phyloP scores from a whole-genome alignment of 345 rosid genomes.

The Eucalyptus marginata region DNA sequence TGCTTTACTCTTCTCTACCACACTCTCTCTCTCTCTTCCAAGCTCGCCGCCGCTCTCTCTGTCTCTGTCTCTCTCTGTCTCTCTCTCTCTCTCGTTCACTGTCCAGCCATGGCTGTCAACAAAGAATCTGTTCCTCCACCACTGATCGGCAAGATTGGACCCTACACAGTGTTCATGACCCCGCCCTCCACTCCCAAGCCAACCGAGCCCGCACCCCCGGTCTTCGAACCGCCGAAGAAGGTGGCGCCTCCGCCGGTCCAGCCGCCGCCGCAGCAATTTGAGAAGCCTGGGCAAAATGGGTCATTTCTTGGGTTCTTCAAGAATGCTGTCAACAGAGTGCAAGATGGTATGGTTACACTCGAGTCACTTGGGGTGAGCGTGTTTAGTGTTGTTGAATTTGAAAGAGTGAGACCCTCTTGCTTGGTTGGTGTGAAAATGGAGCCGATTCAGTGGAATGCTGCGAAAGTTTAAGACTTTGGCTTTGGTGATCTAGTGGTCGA shows the following conservation, averaged over 20 bases:
- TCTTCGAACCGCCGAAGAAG: background rate
- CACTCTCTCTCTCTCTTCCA: background rate
- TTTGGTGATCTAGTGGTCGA: background rate
- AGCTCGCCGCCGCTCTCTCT: background rate
- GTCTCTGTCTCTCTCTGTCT: background rate
- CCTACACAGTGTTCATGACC: slow-evolving; percentile 95
- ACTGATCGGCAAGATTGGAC: slow-evolving; percentile 91
- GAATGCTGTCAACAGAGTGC: slow-evolving; percentile 66
- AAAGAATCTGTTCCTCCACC: slow-evolving; percentile 74
- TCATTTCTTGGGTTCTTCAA: slow-evolving; percentile 62
- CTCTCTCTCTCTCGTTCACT: background rate
- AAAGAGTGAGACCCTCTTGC: background rate
- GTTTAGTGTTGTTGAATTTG: background rate
- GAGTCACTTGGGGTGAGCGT: background rate
- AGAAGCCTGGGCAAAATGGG: slow-evolving; percentile 25
- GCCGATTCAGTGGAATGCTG: background rate
- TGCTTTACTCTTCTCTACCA: background rate
- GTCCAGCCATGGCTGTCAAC: slow-evolving; percentile 64
- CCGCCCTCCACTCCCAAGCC: slow-evolving; percentile 92
- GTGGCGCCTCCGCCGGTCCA: slow-evolving; percentile 42
- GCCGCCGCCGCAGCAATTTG: slow-evolving; percentile 54
- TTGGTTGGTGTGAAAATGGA: background rate
- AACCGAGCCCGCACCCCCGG: slow-evolving; percentile 14
- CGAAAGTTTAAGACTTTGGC: background rate
- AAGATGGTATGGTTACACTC: slow-evolving; percentile 38